Base-by-base conservation (phyloP, 2,329 filamentous ascomycete genomes). In the Claviceps humidiphila region DNA sequence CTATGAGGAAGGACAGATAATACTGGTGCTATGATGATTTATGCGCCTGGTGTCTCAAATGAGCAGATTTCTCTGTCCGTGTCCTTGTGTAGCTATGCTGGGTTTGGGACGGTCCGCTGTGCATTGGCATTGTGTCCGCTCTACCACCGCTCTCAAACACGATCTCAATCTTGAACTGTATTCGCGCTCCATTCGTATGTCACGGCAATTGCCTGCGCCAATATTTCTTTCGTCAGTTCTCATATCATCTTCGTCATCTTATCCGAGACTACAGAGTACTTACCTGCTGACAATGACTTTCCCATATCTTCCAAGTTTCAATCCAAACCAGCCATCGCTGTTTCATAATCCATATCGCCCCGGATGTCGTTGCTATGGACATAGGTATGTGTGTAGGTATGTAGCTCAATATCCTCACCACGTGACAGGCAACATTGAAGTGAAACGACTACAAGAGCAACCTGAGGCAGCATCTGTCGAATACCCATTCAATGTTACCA, bases 111-210 rank as follows among this genome's bases (percentile, higher is more conserved):
- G 38, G 26, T 17, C 16, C 45, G n/a, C 38, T 45, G 39, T 44
- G 47, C 41, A 30, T 17, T 30, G 44, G 47, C 41, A 30, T 17
- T 30, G 44, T 37, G 34, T 43, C 30, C 30, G 30, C 8, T 30
- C 30, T 30, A 30, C 30, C 30, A 30, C 30, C 30, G 30, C 30
- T 42, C 47, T 45, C 34, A 44, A 41, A 14, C 37, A 45, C 26
- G 37, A 45, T 46, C 47, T 51, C 9, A 11, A 34, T 4, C 30
- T 30, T 4, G 30, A 34, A 34, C 9, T 52, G 53, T 54, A 55
- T 55, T 53, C 50, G 47, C 42, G 51, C 49, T 51, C 42, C 49
- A 49, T 50, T 49, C 54, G n/a, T 47, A 41, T 39, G 38, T 54
- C 54, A 54, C 43, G 51, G 30, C 34, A 50, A 52, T 40, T 34